phyloP scores from a whole-genome alignment of 2,329 filamentous ascomycete species.

The Calonectria pauciramosa region DNA sequence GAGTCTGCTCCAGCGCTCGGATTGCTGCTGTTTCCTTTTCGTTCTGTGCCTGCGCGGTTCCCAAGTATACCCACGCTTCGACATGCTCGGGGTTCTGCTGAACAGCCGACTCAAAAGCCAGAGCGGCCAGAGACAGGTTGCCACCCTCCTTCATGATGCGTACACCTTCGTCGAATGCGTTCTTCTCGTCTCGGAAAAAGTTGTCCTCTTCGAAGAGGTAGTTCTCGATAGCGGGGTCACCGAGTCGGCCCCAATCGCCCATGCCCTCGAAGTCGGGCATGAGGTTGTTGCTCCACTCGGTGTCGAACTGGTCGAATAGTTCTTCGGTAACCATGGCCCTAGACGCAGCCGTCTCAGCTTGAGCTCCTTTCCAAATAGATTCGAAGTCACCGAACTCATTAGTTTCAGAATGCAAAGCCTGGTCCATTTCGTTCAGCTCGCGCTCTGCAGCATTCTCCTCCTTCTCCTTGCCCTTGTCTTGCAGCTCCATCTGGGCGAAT shows the following conservation, averaged over 20 bases:
- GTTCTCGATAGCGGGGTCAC: constrained; percentile 84
- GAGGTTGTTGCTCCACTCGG: constrained; percentile 79
- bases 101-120: constrained; percentile 96
- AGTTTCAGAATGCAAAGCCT: constrained; percentile 75
- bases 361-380: constrained; percentile 86
- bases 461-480: constrained; percentile 67
- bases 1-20: constrained; percentile 89
- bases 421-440: constrained; percentile 90
- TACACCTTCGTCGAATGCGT: constrained; percentile 93
- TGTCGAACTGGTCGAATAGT: constrained; percentile 78
- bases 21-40: constrained; percentile 98
- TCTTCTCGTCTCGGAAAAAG: constrained; percentile 82
- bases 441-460: constrained; percentile 81
- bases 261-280: constrained; percentile 70
- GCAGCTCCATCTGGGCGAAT: constrained; percentile 87
- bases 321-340: constrained; percentile 79
- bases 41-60: constrained; percentile 95
- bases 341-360: constrained; percentile 79
- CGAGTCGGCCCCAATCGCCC: constrained; percentile 76
- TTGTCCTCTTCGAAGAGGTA: constrained; percentile 98
- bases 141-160: constrained; percentile 94
- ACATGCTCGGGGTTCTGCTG: constrained; percentile 90
- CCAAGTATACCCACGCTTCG: constrained; percentile 94
- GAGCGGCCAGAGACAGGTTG: constrained; percentile 91
- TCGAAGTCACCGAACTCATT: constrained; percentile 90